Conservation (phyloP, 306 rosid genomes). For the Casuarina equisetifolia region DNA sequence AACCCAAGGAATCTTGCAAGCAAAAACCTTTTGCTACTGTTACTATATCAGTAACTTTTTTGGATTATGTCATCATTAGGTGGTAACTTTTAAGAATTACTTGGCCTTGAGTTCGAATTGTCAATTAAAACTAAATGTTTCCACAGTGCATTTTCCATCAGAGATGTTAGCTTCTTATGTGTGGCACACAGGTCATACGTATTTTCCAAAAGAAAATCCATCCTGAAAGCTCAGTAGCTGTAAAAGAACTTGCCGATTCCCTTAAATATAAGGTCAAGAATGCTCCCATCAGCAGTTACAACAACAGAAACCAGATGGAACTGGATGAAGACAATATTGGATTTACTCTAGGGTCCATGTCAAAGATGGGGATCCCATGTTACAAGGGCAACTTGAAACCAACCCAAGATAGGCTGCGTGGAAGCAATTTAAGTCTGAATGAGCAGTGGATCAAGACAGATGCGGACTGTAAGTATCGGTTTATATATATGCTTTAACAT, state of each 20-base stretch:
- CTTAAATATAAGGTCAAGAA: slow-evolving; percentile 38
- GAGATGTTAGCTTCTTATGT: slow-evolving; percentile 25
- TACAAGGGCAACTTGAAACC: slow-evolving; percentile 40
- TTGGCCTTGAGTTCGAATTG: neutral
- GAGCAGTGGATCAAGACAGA: slow-evolving; percentile 97
- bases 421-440: slow-evolving; percentile 46
- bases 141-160: neutral
- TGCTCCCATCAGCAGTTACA: slow-evolving; percentile 28
- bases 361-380: slow-evolving; percentile 37
- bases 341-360: slow-evolving; percentile 30
- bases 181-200: slow-evolving; percentile 61
- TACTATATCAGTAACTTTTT: slow-evolving; percentile 12
- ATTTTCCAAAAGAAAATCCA: slow-evolving; percentile 68
- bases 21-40: neutral
- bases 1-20: slow-evolving; percentile 7
- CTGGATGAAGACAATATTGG: slow-evolving; percentile 34
- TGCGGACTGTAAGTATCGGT: slow-evolving; percentile 76
- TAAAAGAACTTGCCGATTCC: slow-evolving; percentile 33
- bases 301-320: slow-evolving; percentile 29
- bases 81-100: neutral
- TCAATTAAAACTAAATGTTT: neutral
- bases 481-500: slow-evolving; percentile 8
- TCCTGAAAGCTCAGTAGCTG: slow-evolving; percentile 54
- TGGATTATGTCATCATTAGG: slow-evolving; percentile 5
- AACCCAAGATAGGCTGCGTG: slow-evolving; percentile 35